Evolutionary conservation across 2,329 filamentous ascomycete genomes (phyloP).

Genomic region (Aulographum hederae): DNA sequence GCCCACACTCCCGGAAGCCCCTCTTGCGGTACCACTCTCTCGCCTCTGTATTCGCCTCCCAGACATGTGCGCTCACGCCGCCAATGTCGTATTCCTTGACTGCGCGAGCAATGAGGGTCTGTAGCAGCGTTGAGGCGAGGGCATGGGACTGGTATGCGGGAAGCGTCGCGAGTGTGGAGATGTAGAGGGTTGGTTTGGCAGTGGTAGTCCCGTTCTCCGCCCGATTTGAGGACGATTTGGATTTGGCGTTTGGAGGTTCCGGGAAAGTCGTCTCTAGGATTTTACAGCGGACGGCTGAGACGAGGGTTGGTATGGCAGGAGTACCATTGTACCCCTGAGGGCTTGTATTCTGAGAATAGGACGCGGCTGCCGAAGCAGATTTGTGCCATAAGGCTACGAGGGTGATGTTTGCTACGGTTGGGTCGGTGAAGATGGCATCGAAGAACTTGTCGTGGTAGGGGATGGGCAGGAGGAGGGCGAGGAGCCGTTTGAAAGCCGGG

Average conservation of each 20-base stretch:
- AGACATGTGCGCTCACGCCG: conserved; percentile 42
- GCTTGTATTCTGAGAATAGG: not conserved
- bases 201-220: too few relatives aligned
- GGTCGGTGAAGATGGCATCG: conserved; percentile 37
- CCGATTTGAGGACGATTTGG: conserved; percentile 1
- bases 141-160: conserved; percentile 40
- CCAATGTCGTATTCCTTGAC: conserved; percentile 23
- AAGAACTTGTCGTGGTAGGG: conserved; percentile 44
- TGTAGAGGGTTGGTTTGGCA: conserved; percentile 30
- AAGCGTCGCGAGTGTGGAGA: conserved; percentile 40
- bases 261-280: conserved; percentile 12
- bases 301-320: conserved; percentile 15
- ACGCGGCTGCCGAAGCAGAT: conserved; percentile 10
- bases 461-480: conserved; percentile 39
- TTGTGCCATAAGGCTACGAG: conserved; percentile 41
- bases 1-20: conserved; percentile 33
- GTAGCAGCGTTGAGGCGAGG: conserved; percentile 36
- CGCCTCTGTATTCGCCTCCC: conserved; percentile 42
- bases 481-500: conserved; percentile 37
- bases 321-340: not conserved
- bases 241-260: conserved; percentile 1
- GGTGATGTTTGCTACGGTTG: conserved; percentile 32
- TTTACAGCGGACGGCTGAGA: conserved; percentile 29
- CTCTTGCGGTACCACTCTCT: conserved; percentile 41
- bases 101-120: conserved; percentile 17